Evolutionary conservation across 495 filamentous ascomycete genomes (phyloP), one percentile per base, ranked within the genome.

Genomic region (Podospora pseudoanserina): DNA sequence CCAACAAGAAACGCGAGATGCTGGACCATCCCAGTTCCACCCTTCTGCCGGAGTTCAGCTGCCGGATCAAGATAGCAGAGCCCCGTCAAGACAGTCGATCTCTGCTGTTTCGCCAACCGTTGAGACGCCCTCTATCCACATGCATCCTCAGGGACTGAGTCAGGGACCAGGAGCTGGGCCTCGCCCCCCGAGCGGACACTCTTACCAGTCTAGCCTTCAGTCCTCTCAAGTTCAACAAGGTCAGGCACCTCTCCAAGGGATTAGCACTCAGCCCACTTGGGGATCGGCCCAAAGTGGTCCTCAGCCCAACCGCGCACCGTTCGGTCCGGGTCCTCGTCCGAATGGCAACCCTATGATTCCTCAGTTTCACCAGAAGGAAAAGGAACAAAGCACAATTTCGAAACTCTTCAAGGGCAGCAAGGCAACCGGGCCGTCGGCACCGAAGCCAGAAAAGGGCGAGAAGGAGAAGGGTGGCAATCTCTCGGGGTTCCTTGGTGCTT

Each of bases 381-480:
- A 73, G 32, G 72, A 77, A 53, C 76, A 76, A 49, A 75, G 75
- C 68, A 75, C 75, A 0, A 61, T 79, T n/a, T 74, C 76, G 11
- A 78, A 75, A 67, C 60, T 78, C 58, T 72, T 78, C 56, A 75
- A 72, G 53, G 72, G 73, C 32, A 67, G 56, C 28, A 76, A 74
- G 18, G 39, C 63, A 3, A 57, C 71, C 1, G 20, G 20, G 9
- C 34, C 59, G 0, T 62, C 60, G 44, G 44, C 67, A 0, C 39
- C 64, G 1, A 53, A 61, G 15, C 71, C 60, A 28, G 70, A 71
- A 16, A 73, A 67, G 58, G n/a, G 57, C 2, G 68, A 74, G 28
- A 77, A 76, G 60, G 71, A 74, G 11, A 78, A 76, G 63, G 56
- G 53, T 11, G 56, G 68, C 27, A 78, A 75, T 34, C 53, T 71